These are phyloP conservation scores for Fusarium sambucinum DNA, from an alignment of 2,329 filamentous ascomycete species.

Conservation along the genomic window DNA sequence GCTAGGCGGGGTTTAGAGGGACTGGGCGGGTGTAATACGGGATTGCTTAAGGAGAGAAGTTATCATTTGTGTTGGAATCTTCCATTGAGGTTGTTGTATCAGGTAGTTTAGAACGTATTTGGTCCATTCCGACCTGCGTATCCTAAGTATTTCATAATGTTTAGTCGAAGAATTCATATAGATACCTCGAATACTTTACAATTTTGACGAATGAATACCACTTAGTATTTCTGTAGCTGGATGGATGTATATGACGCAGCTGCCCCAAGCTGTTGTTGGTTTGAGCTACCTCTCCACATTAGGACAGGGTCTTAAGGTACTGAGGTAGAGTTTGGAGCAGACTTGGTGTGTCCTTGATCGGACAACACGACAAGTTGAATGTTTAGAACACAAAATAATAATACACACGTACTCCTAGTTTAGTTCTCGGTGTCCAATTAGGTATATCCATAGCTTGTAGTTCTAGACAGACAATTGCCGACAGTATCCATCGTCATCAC, in stretches of 20 bases:
- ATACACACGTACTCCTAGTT: too few relatives aligned
- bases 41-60: neutral
- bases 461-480: constrained; percentile 1
- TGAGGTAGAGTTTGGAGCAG: neutral
- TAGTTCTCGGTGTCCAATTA: neutral
- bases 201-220: neutral
- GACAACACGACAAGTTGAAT: too few relatives aligned
- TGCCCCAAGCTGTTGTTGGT: neutral
- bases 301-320: neutral
- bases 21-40: neutral
- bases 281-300: neutral
- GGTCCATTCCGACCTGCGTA: neutral
- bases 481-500: constrained; percentile 20
- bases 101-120: neutral
- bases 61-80: neutral
- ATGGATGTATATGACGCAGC: constrained; percentile 10
- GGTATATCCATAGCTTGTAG: neutral
- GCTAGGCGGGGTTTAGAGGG: constrained; percentile 7
- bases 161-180: neutral
- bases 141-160: neutral
- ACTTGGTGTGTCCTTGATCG: neutral
- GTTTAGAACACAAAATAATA: neutral
- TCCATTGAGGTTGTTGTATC: neutral
- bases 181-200: neutral
- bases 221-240: neutral